Percentiles rank a stretch among this genome's conserved stretches.
Conservation (phyloP, 75 land plant species). For the Picea sitchensis region DNA sequence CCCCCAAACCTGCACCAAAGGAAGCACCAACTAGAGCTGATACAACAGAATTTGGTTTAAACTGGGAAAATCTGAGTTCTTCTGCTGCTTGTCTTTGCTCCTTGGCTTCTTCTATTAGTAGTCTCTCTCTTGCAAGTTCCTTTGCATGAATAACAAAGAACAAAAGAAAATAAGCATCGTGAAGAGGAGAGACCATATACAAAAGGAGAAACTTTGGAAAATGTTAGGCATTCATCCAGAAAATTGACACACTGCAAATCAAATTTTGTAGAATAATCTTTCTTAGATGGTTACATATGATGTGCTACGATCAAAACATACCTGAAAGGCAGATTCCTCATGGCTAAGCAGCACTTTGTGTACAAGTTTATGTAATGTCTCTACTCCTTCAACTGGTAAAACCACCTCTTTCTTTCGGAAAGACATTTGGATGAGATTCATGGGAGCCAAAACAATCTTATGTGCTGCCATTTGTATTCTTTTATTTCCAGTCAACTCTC, state of each 20-base stretch:
- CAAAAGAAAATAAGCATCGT: not conserved
- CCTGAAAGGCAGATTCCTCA: slow-evolving; percentile 77
- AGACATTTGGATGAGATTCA: slow-evolving; percentile 61
- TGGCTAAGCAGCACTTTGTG: slow-evolving; percentile 56
- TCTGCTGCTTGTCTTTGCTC: slow-evolving; percentile 28
- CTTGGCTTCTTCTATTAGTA: slow-evolving; percentile 45
- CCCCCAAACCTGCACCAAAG: slow-evolving; percentile 84
- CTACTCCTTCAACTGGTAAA: slow-evolving; percentile 79
- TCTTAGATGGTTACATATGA: not conserved
- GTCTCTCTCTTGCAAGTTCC: slow-evolving; percentile 68
- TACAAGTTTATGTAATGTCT: slow-evolving; percentile 50
- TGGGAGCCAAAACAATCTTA: slow-evolving; percentile 51
- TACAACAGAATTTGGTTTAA: slow-evolving; percentile 39
- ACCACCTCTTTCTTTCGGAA: slow-evolving; percentile 57
- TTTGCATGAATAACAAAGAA: slow-evolving; percentile 16
- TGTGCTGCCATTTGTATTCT: slow-evolving; percentile 29
- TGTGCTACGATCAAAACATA: slow-evolving; percentile 9
- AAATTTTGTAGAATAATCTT: not conserved
- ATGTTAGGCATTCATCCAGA: not conserved
- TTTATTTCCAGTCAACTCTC: slow-evolving; percentile 15
- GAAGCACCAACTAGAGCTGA: slow-evolving; percentile 87
- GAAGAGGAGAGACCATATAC: not conserved
- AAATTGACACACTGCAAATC: not conserved
- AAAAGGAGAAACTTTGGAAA: not conserved
- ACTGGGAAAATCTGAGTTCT: slow-evolving; percentile 20